phyloP scores from a whole-genome alignment of 495 filamentous ascomycete genomes.

The Aspergillus nanangensis region DNA sequence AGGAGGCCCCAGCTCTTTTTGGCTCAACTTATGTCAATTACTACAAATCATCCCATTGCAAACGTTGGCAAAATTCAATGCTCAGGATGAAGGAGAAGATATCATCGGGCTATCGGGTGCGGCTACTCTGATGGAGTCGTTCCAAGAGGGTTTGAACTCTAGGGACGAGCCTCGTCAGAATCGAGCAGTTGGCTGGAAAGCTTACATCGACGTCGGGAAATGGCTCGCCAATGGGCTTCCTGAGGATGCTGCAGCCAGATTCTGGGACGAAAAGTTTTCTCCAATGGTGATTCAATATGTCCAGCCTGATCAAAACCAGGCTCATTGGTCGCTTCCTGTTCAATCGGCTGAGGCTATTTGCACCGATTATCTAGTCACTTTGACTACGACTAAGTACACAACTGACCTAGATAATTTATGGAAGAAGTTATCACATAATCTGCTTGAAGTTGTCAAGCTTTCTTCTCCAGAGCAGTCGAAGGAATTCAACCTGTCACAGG shows the following conservation, averaged over 20 bases:
- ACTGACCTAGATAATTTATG: constrained; percentile 43
- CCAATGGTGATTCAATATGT: constrained; percentile 59
- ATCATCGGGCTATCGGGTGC: constrained; percentile 21
- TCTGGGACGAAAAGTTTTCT: constrained; percentile 46
- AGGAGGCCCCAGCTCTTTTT: constrained; percentile 61
- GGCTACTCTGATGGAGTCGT: constrained; percentile 50
- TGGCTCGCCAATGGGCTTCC: constrained; percentile 43
- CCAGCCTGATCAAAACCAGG: constrained; percentile 33
- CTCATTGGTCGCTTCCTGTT: constrained; percentile 46
- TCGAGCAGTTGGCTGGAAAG: constrained; percentile 61
- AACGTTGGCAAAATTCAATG: constrained; percentile 45
- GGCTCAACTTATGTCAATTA: constrained; percentile 59
- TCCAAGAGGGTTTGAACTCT: constrained; percentile 63
- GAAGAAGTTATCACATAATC: constrained; percentile 45
- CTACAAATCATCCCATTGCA: constrained; percentile 54
- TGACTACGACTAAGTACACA: constrained; percentile 21
- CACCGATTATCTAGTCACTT: constrained; percentile 28
- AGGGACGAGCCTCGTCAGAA: constrained; percentile 71
- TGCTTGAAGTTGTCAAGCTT: constrained; percentile 59
- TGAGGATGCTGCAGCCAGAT: constrained; percentile 39
- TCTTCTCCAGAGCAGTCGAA: constrained; percentile 77
- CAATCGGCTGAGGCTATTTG: constrained; percentile 35
- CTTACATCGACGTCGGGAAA: constrained; percentile 59
- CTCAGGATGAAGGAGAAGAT: constrained; percentile 30
- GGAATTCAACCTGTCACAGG: constrained; percentile 67